Conservation (phyloP, 805 yeast genomes). For the Candida argentea region DNA sequence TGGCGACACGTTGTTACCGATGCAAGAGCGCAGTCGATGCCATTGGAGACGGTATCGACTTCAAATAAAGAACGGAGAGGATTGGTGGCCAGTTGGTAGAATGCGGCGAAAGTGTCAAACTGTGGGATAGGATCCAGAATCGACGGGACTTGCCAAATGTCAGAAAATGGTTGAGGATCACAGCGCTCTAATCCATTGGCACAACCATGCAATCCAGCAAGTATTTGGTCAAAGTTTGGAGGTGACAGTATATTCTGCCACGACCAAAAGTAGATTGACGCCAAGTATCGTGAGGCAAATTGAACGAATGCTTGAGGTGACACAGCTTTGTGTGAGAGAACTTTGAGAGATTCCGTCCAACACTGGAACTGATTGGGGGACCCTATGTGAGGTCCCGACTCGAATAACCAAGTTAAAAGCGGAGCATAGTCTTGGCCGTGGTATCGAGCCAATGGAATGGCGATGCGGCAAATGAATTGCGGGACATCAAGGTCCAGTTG, state of each 20-base stretch:
- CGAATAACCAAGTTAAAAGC: constrained; percentile 17
- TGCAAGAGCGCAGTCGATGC: no score
- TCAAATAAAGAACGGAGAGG: constrained; percentile 10
- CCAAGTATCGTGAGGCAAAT: neutral
- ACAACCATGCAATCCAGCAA: constrained; percentile 2
- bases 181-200: neutral
- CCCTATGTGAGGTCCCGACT: neutral
- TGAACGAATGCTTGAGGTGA: neutral
- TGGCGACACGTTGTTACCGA: constrained; percentile 25
- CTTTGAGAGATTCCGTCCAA: neutral
- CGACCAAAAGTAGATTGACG: no score
- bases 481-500: no score
- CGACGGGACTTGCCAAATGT: neutral
- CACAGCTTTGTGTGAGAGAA: neutral
- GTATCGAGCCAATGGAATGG: constrained; percentile 17
- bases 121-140: constrained; percentile 2
- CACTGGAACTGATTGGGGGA: no score
- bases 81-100: constrained; percentile 7
- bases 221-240: neutral
- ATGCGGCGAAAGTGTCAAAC: constrained; percentile 7
- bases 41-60: constrained; percentile 13
- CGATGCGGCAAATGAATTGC: constrained; percentile 14
- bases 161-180: no score
- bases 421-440: constrained; percentile 14
- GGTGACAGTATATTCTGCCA: no score